phyloP scores from a whole-genome alignment of 768 basidiomycete genomes.

The Thelephora aurantiotincta region DNA sequence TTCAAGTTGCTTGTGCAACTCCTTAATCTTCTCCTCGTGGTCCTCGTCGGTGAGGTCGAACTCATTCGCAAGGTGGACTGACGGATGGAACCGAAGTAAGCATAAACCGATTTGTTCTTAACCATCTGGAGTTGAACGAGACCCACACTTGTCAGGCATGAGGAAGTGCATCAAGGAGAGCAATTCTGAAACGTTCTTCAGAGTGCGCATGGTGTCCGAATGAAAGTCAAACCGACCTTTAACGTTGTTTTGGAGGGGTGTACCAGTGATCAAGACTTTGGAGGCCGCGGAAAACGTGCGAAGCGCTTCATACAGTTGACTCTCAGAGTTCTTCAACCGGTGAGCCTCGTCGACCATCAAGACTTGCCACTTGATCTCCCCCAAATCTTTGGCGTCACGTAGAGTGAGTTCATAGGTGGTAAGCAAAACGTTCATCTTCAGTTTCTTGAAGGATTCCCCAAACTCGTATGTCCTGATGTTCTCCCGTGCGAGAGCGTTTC shows the following conservation, averaged over 20 bases:
- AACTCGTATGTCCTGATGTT: slow-evolving; percentile 92
- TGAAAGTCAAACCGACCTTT: slow-evolving; percentile 49
- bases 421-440: slow-evolving; percentile 93
- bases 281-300: slow-evolving; percentile 79
- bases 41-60: slow-evolving; percentile 91
- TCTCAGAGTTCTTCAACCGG: slow-evolving; percentile 95
- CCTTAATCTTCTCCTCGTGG: slow-evolving; percentile 91
- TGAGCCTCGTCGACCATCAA: slow-evolving; percentile 97
- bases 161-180: slow-evolving; percentile 98
- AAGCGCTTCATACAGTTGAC: slow-evolving; percentile 91
- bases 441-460: slow-evolving; percentile 70
- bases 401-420: slow-evolving; percentile 96
- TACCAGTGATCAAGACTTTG: slow-evolving; percentile 94
- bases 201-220: slow-evolving; percentile 3
- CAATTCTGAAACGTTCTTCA: slow-evolving; percentile 41
- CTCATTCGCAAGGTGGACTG: slow-evolving; percentile 87
- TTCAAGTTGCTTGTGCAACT: slow-evolving; percentile 85
- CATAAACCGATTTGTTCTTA: neutral
- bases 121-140: slow-evolving; percentile 1
- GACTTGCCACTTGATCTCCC: slow-evolving; percentile 94
- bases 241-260: slow-evolving; percentile 97
- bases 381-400: slow-evolving; percentile 78
- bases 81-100: slow-evolving; percentile 1
- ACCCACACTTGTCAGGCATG: slow-evolving; percentile 93
- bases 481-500: slow-evolving; percentile 74